Evolutionary conservation across 306 rosid species (phyloP), one percentile per base, ranked within the genome.

Genomic region (Biancaea sappan): DNA sequence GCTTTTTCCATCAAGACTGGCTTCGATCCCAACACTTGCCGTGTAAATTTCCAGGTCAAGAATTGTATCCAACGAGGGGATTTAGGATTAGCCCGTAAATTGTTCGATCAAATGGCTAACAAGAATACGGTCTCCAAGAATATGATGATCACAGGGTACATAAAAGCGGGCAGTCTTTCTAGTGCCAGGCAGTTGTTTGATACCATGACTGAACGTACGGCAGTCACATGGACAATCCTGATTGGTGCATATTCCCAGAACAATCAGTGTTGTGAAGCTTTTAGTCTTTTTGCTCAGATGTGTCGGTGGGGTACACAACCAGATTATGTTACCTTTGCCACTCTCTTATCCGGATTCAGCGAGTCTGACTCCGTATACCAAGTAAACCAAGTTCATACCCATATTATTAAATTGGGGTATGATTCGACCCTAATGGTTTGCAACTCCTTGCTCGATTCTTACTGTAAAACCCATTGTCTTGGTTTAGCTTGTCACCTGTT

Each of bases 181-280:
- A 52, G 44, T 72, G 98, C 98, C 29, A 81, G 85, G 68, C 82
- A 71, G 76, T 51, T 94, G 80, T 88, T 94, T 77, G 95, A 91
- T 53, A 8, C 31, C 77, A 84, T 85, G 97, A 16, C 50, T 62
- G 85, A 90, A 38, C 93, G 91, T 34, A 82, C 86, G 8, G 88
- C 79, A 16, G 97, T 94, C 21, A 78, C 96, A 0, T 94, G 98
- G 98, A 94, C 98, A 9, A 90, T 91, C 75, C 69, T 94, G 47
- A 91, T 94, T 1, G 91, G 91, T 26, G 91, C 88, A 3, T 91
- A 87, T 79, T 81, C 91, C 8, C 80, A 83, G 44, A 75, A 77
- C 53, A 83, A 80, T 29, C 73, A 46, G 59, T 84, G 86, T 26
- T 71, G 51, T 0, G 93, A 87, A 73, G 97, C 97, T 4, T 83